Evolutionary conservation across 306 rosid genomes (phyloP), one percentile per base, ranked within the genome.

Genomic region (Fragaria vesca): DNA sequence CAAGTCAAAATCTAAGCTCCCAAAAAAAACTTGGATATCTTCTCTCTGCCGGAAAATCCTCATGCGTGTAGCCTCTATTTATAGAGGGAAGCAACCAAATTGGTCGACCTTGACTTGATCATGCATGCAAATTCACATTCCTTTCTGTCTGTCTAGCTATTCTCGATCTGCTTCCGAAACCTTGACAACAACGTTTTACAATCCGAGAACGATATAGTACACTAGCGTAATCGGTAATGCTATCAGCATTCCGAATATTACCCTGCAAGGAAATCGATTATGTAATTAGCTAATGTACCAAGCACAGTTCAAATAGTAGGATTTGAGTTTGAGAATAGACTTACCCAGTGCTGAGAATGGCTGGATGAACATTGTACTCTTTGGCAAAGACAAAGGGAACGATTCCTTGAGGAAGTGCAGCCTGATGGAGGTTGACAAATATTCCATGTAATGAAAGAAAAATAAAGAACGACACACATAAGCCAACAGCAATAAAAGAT

Each of bases 381-480:
- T 93, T 95, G 26, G 99, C 98, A 87, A 95, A 95, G 75, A 95
- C 99, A 73, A 95, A 95, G 2, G 99, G 98, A 75, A 95, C 99
- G 77, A 95, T 90, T 45, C 99, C 99, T 87, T 95, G 99, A 4
- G 99, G 99, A 77, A 95, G 93, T 17, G 99, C 98, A 65, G 99
- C 99, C 97, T 95, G 68, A 38, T 38, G 43, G 43, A 63, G 76
- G 60, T 47, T 75, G 43, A 54, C 4, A 9, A 9, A 42, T 40
- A 45, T 62, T 34, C 69, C 69, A 32, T 17, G 69, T 34, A 16
- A 15, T 16, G 42, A 6, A 16, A 8, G 38, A 7, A 17, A 15
- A 32, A 17, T 20, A 47, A 38, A 18, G 71, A 36, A 4, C n/a
- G 55, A 16, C 52, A 4, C 21, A 65, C 26, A 48, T 66, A 34